Percentiles rank a stretch among this genome's conserved stretches.
Conservation (phyloP, 768 basidiomycete species). For the Suillus tomentosus region DNA sequence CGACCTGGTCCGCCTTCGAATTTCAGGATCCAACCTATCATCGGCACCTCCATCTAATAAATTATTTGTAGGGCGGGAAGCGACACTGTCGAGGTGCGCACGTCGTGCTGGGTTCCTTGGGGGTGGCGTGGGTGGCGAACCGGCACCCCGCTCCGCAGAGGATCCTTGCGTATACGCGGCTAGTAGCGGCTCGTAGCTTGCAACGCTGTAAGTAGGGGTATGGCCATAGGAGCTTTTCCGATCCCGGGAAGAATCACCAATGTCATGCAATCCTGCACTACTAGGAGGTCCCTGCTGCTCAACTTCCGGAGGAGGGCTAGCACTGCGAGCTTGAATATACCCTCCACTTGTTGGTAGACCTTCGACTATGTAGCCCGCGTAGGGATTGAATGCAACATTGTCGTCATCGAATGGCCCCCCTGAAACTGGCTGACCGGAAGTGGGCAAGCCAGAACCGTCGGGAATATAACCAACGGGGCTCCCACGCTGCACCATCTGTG, state of each 20-base stretch:
- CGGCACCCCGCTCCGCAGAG: slow-evolving; percentile 23
- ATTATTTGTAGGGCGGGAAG: slow-evolving; percentile 12
- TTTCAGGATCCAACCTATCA: slow-evolving; percentile 25
- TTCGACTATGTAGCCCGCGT: slow-evolving; percentile 42
- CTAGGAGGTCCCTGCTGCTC: slow-evolving; percentile 17
- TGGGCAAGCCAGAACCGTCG: slow-evolving; percentile 20
- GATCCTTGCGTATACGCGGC: slow-evolving; percentile 41
- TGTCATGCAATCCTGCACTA: slow-evolving; percentile 21
- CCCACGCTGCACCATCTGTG: slow-evolving; percentile 44
- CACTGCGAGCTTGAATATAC: slow-evolving; percentile 49
- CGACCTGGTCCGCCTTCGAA: slow-evolving; percentile 24
- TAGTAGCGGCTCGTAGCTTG: slow-evolving; percentile 64
- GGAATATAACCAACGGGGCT: slow-evolving; percentile 20
- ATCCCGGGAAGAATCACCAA: slow-evolving; percentile 31
- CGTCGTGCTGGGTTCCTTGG: slow-evolving; percentile 34
- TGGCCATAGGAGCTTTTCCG: slow-evolving; percentile 40
- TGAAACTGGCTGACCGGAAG: slow-evolving; percentile 39
- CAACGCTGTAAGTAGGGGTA: slow-evolving; percentile 50
- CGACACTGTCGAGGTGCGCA: slow-evolving; percentile 9
- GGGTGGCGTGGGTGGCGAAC: slow-evolving; percentile 19
- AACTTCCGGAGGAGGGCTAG: slow-evolving; percentile 44
- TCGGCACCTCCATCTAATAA: slow-evolving; percentile 29
- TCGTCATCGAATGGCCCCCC: slow-evolving; percentile 24
- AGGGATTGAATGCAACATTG: slow-evolving; percentile 49
- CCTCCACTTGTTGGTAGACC: slow-evolving; percentile 32